A percentile compares a stretch with the other conserved stretches of the same genome.
Conservation (phyloP, 2,329 filamentous ascomycete genomes). For the Cercospora sp. region DNA sequence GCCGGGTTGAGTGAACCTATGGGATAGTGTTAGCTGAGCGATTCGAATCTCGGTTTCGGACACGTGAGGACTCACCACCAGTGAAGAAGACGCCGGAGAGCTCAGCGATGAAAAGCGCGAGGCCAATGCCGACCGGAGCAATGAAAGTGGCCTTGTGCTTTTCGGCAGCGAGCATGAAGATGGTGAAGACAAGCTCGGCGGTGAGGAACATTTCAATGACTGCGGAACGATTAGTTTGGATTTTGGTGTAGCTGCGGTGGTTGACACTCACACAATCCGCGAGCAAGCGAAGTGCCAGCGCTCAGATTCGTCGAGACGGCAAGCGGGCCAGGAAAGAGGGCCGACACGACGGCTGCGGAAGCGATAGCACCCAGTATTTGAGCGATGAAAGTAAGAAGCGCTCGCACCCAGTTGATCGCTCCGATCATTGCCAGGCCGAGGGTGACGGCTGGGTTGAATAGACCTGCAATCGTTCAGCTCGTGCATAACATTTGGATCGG, state of each 20-base stretch:
- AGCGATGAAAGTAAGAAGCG: slow-evolving; percentile 45
- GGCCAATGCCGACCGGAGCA: slow-evolving; percentile 42
- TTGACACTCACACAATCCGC: slow-evolving; percentile 42
- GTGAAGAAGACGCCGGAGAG: slow-evolving; percentile 50
- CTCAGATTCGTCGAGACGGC: slow-evolving; percentile 50
- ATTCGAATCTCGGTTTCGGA: not conserved
- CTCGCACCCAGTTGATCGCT: slow-evolving; percentile 49
- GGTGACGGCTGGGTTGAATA: slow-evolving; percentile 47
- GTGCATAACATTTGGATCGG: not conserved
- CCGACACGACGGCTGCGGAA: slow-evolving; percentile 47
- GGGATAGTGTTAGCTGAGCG: not conserved
- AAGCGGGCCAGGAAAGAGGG: slow-evolving; percentile 48
- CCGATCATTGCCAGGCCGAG: slow-evolving; percentile 52
- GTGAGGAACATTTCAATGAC: slow-evolving; percentile 55
- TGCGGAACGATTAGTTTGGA: slow-evolving; percentile 17
- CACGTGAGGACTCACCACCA: slow-evolving; percentile 35
- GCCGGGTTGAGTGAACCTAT: slow-evolving; percentile 50
- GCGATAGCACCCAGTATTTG: slow-evolving; percentile 50
- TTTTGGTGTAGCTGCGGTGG: slow-evolving; percentile 14
- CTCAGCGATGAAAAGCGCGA: slow-evolving; percentile 50
- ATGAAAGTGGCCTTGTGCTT: slow-evolving; percentile 47
- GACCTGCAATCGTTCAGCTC: slow-evolving; percentile 26
- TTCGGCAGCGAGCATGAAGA: slow-evolving; percentile 48
- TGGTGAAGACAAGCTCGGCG: slow-evolving; percentile 51
- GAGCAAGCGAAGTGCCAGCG: slow-evolving; percentile 44